Base-by-base conservation (phyloP, 2,329 filamentous ascomycete species). In the Clathrospora elynae region DNA sequence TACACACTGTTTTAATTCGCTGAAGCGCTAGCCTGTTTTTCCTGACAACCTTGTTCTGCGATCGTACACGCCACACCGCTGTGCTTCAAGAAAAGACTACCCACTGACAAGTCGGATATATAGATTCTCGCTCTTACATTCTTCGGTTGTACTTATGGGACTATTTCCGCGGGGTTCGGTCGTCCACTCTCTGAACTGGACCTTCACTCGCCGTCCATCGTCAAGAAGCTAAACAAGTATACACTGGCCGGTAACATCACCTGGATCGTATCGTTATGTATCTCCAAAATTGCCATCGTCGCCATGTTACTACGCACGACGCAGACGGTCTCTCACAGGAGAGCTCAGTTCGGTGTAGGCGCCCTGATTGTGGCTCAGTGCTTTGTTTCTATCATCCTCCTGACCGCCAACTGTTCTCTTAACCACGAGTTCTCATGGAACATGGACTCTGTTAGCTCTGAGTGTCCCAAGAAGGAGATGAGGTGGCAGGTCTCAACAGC, bases 231-330 rank as follows among this genome's bases (percentile, higher is more conserved):
- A 6, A 51, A 51, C 7, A 8, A 17, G n/a, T 11, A 33, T 11
- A 28, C 17, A 10, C 24, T 42, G 9, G 45, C 45, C 3, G 41
- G 33, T 7, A 51, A 55, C 19, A 29, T 59, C 3, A 35, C 52
- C 1, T 59, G 48, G 33, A 45, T 57, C 12, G 39, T 42, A 18
- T 48, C 56, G 2, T 34, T 59, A 6, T 42, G 51, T 37, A 14
- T 50, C 8, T 52, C 49, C 8, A 57, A 54, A 9, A 30, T 44
- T 11, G 51, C 49, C 8, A 45, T 48, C 9, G 19, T 54, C 6
- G 36, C 42, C 11, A 41, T 57, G 29, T 23, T 57, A 11, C 37
- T 45, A 10, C 54, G 52, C 9, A 46, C 52, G 14, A 52, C 51
- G 5, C 35, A 33, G 5, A 48, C 40, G 3, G 18, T 23, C 4